Evolutionary conservation across 2,329 filamentous ascomycete species (phyloP), one percentile per base, ranked within the genome.

Genomic region (Sodiomyces alkalinus): DNA sequence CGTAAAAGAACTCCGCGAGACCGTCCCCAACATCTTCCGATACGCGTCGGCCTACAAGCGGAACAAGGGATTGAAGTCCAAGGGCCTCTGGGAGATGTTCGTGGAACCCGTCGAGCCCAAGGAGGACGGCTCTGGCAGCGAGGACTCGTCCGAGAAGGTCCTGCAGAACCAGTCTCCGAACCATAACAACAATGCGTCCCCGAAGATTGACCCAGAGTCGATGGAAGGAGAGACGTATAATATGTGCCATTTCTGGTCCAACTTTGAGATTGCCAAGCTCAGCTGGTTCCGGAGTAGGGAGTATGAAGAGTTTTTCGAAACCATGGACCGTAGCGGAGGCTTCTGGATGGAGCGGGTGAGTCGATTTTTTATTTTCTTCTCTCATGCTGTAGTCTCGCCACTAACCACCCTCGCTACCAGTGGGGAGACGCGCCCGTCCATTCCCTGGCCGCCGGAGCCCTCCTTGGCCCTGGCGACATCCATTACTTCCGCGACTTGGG

Each of bases 211-310:
- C 46, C 75, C 79, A 0, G 86, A 96, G 47, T 71, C 76, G 22
- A 98, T 98, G 90, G 87, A 96, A 49, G 83, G 85, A 38, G 90
- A 98, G 53, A 81, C 76, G 44, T 98, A 98, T 65, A 98, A 98
- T 60, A 98, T 98, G 90, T 98, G 90, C 52, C 90, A 98, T 62
- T 98, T 94, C 63, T 98, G 90, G 90, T 93, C 85, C 53, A 98
- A 98, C 53, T 98, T 98, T 42, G 90, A 98, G 55, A 98, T 98
- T 57, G 90, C 90, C 10, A 74, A 76, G 34, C 68, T 98, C 35
- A 79, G 82, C 57, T 98, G 85, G 74, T 96, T 96, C 69, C 74
- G 90, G 42, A 94, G 86, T 62, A 87, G 93, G 57, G 80, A 85
- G 48, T 98, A 98, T 51, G 80, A 92, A 43, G 90, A 94, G 40